Evolutionary conservation across 1,284 basidiomycete species (phyloP).

Genomic region (Puccinia sorghi): DNA sequence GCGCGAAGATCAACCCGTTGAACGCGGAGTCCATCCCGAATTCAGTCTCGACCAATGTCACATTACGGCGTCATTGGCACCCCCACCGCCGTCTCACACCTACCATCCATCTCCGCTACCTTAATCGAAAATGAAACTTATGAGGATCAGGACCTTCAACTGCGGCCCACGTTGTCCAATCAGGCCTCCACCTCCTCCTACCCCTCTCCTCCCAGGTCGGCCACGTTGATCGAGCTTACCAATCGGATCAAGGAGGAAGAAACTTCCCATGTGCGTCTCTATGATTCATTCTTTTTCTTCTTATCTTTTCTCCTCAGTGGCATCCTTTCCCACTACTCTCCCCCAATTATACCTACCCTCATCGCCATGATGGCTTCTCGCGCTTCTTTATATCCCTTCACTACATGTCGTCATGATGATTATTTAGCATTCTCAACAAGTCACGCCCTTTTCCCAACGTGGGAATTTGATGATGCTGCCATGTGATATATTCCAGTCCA

Average conservation of each 20-base stretch:
- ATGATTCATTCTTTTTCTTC: constrained; percentile 2
- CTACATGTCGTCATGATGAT: too few relatives aligned
- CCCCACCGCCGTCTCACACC: constrained; percentile 3
- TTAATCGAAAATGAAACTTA: neutral
- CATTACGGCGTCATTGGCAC: constrained; percentile 16
- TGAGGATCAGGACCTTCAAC: constrained; percentile 3
- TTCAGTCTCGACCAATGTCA: neutral
- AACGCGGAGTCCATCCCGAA: neutral
- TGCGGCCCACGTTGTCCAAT: neutral
- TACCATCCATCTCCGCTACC: neutral
- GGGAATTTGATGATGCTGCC: too few relatives aligned
- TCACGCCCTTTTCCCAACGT: neutral
- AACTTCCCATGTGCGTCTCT: neutral
- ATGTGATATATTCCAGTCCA: too few relatives aligned
- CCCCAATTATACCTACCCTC: too few relatives aligned
- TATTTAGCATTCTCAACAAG: neutral
- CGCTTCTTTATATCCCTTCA: neutral
- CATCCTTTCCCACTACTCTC: too few relatives aligned
- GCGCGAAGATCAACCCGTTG: neutral
- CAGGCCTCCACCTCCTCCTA: neutral
- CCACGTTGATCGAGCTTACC: neutral
- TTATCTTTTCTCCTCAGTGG: too few relatives aligned
- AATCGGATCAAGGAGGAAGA: constrained; percentile 26
- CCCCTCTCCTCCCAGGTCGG: constrained; percentile 4
- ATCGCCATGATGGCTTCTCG: neutral